Base-by-base conservation (phyloP, 2,329 filamentous ascomycete genomes). In the Trichoderma pleuroti region DNA sequence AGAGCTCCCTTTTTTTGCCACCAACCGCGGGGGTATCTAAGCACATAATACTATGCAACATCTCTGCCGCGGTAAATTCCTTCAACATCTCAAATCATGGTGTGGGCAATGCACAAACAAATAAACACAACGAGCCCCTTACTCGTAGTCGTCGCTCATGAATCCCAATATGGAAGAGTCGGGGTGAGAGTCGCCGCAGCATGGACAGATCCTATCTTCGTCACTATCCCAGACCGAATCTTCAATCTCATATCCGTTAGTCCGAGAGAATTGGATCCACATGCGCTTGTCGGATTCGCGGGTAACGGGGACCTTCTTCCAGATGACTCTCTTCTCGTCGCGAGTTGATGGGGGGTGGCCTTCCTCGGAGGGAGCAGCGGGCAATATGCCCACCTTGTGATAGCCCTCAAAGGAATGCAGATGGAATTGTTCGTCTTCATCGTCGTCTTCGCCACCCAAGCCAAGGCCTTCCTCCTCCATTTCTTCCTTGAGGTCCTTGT, bases 181-280 rank as follows among this genome's bases (percentile, higher is more conserved):
- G 64, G 79, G 78, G 70, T 82, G 81, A 46, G 75, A 75, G 72
- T 82, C 80, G 70, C 81, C 81, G 65, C 81, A 83, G 73, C 80
- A 82, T 36, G 81, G 81, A 70, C 81, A 83, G 54, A 80, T 71
- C 30, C 77, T 78, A 65, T 81, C 79, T 14, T 81, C 80, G 56
- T 78, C 77, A 21, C 75, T 78, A 61, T 80, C 76, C 71, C 77
- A 78, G 11, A 81, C 80, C 14, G 73, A 30, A 28, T 79, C 76
- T 46, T 74, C 76, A 72, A 80, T 75, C 74, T 81, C 79, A 70
- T 82, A 81, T 30, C 82, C 82, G 34, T 76, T 81, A 62, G 73
- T 77, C 36, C 81, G 78, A 63, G 79, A 82, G 73, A 87, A 88
- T 42, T 86, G 80, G 18, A 81, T 77, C 85, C 85, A 88, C n/a